Evolutionary conservation across 768 basidiomycete species (phyloP), one percentile per base, ranked within the genome.

Genomic region (Clitopilus passeckerianus): DNA sequence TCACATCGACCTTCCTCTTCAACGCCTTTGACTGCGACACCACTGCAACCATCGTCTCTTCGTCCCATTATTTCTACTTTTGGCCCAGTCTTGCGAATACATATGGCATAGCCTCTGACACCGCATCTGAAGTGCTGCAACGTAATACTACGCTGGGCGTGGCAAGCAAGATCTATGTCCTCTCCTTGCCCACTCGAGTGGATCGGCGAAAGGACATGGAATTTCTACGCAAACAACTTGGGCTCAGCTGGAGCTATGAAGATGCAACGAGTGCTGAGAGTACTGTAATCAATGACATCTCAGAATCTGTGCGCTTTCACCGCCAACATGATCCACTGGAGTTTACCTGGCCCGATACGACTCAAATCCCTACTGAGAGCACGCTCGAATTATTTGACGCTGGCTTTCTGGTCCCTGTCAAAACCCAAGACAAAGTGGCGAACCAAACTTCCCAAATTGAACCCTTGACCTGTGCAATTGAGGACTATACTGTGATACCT

Each of bases 181-280:
- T 91, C 43, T 86, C 86, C 23, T 83, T 90, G 27, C 79, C 82
- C 8, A 71, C 67, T 24, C 80, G 89, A 30, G 64, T 64, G 16
- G 87, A 87, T 61, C 75, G 89, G 23, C 80, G 82, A 14, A 61
- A 67, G 18, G 74, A 83, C 53, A 89, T 90, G 86, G 83, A 86
- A 56, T 63, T 60, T 16, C 65, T 91, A 22, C 77, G 82, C 22
- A 67, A 65, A 10, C 65, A 67, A 7, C 78, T 88, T 18, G 72
- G 68, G 20, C 67, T 87, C 10, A 65, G 72, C 9, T 89, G 85
- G 85, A 77, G 75, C 3, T 81, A 86, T 63, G 61, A 81, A 18
- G 75, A 83, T 50, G 87, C 86, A 7, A 66, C 76, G 2, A 72
- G 78, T 16, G 65, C 77, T 0, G 70, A 74, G 12, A 71, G 79